phyloP scores from a whole-genome alignment of 1,284 basidiomycete species.

The Heterobasidion annosum region DNA sequence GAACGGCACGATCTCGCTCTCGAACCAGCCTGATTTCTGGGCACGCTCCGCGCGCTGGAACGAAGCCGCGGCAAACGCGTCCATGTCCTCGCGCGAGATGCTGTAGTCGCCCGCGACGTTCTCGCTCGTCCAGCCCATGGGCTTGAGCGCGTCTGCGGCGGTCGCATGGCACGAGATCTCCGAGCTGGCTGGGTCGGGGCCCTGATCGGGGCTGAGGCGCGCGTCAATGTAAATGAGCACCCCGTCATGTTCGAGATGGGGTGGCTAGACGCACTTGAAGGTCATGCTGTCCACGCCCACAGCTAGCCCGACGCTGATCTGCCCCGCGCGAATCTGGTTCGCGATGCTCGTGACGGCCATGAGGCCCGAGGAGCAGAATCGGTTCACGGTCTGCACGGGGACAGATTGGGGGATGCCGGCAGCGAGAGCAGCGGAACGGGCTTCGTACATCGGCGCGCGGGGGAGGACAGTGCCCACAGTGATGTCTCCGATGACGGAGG shows the following conservation, averaged over 20 bases:
- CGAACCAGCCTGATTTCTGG: conserved; percentile 61
- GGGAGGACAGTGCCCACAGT: conserved; percentile 68
- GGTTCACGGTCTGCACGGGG: conserved; percentile 69
- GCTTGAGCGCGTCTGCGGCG: conserved; percentile 44
- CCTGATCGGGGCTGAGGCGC: conserved; percentile 1
- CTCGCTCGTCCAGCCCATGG: conserved; percentile 83
- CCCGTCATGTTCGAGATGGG: too few relatives aligned
- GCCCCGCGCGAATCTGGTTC: conserved; percentile 74
- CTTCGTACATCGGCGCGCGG: conserved; percentile 53
- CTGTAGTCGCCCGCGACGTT: conserved; percentile 71
- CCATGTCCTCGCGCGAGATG: conserved; percentile 75
- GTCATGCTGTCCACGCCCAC: conserved; percentile 84
- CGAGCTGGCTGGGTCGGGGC: not conserved
- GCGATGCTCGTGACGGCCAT: conserved; percentile 66
- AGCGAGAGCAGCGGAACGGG: conserved; percentile 67
- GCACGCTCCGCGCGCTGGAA: conserved; percentile 65
- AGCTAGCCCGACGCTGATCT: conserved; percentile 82
- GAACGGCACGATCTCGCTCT: conserved; percentile 77
- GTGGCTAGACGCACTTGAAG: conserved; percentile 40
- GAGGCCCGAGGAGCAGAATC: conserved; percentile 74
- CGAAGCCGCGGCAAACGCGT: conserved; percentile 69
- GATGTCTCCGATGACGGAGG: conserved; percentile 25
- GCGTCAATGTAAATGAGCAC: too few relatives aligned
- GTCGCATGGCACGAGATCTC: conserved; percentile 19
- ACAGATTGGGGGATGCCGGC: conserved; percentile 76